Conservation (phyloP, 768 basidiomycete genomes). For the Gelatoporia subvermispora region DNA sequence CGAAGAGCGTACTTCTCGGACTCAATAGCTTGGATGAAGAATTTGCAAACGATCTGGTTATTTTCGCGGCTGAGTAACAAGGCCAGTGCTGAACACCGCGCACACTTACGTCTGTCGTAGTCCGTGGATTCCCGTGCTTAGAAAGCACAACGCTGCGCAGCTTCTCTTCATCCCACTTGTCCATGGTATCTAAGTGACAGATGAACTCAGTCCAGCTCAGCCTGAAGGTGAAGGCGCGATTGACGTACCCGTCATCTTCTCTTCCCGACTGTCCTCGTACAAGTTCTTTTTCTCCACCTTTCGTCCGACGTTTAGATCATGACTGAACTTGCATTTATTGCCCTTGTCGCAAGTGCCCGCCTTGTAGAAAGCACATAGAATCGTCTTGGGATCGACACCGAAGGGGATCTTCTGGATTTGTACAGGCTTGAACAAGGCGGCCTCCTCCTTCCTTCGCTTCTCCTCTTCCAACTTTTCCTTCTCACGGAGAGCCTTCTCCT, state of each 20-base stretch:
- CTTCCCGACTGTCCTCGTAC: conserved; percentile 84
- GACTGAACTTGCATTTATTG: conserved; percentile 94
- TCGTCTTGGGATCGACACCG: conserved; percentile 93
- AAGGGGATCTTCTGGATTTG: conserved; percentile 86
- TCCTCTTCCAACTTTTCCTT: conserved; percentile 78
- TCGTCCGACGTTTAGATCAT: conserved; percentile 81
- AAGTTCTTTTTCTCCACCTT: conserved; percentile 95
- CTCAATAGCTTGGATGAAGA: conserved; percentile 95
- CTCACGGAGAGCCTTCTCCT: conserved; percentile 71
- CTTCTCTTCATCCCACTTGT: conserved; percentile 95
- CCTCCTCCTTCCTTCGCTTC: conserved; percentile 81
- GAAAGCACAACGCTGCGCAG: conserved; percentile 80
- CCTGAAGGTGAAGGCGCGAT: not conserved
- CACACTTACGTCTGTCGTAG: conserved; percentile 79
- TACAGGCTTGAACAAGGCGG: conserved; percentile 74
- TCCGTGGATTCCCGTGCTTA: conserved; percentile 87
- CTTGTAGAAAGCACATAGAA: conserved; percentile 91
- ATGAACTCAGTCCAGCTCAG: not conserved
- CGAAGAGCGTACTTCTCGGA: conserved; percentile 55
- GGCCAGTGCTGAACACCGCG: not conserved
- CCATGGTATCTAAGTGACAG: conserved; percentile 81
- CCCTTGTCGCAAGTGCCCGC: conserved; percentile 93
- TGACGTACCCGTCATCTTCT: conserved; percentile 63
- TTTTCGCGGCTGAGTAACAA: not conserved
- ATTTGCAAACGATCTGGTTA: conserved; percentile 91